A percentile compares a stretch with the other conserved stretches of the same genome.
These are phyloP conservation scores for Hemisphaericaspora subhashii DNA, from an alignment of 1,139 yeast genomes.

Conservation along the genomic window DNA sequence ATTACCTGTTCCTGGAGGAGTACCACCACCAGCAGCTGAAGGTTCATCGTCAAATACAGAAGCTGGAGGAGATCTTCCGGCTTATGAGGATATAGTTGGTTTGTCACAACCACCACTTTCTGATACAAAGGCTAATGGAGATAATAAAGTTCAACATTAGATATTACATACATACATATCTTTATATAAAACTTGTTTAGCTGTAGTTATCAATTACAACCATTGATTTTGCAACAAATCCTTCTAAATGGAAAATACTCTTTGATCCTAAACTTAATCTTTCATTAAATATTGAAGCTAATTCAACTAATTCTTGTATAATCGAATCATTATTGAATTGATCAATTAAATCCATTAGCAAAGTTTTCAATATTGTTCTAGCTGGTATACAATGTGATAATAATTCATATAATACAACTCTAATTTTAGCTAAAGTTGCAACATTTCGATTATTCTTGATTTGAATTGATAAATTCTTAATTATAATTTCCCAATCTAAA, in stretches of 20 bases:
- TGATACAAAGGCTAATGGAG: slow-evolving; percentile 10
- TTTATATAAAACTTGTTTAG: not conserved
- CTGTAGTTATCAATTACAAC: slow-evolving; percentile 38
- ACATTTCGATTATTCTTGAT: slow-evolving; percentile 66
- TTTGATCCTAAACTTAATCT: slow-evolving; percentile 83
- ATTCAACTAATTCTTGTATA: slow-evolving; percentile 56
- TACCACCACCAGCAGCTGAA: not conserved
- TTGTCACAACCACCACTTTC: slow-evolving; percentile 7
- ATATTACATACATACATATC: slow-evolving; percentile 4
- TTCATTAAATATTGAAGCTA: slow-evolving; percentile 81
- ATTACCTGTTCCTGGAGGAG: not conserved
- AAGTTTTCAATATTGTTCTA: slow-evolving; percentile 65
- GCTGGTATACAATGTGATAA: slow-evolving; percentile 94
- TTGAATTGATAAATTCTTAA: slow-evolving; percentile 60
- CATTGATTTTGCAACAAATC: slow-evolving; percentile 89
- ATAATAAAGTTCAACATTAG: slow-evolving; percentile 31
- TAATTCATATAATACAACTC: slow-evolving; percentile 79
- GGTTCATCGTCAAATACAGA: slow-evolving; percentile 2
- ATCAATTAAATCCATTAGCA: slow-evolving; percentile 57
- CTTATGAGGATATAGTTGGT: slow-evolving; percentile 27
- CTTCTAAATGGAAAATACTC: slow-evolving; percentile 92
- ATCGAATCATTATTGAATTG: slow-evolving; percentile 34
- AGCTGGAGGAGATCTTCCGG: slow-evolving; percentile 26
- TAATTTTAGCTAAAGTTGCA: slow-evolving; percentile 66
- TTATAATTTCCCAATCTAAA: slow-evolving; percentile 89